phyloP scores from a whole-genome alignment of 2,329 filamentous ascomycete genomes.

The Sporothrix humicola region DNA sequence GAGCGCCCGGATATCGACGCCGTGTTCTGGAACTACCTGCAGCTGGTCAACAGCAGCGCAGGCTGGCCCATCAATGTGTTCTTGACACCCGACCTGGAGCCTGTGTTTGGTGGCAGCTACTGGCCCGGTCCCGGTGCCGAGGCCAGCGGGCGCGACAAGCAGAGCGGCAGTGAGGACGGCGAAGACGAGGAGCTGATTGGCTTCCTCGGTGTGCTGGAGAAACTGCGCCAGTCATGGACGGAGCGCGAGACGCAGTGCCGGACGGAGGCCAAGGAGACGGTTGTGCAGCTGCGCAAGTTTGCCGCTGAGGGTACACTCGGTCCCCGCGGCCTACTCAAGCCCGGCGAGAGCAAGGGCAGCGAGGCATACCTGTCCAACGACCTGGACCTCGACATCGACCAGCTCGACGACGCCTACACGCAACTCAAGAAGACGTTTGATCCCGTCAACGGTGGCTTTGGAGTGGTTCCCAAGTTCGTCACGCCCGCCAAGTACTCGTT shows the following conservation, averaged over 20 bases:
- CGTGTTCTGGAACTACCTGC: conserved; percentile 98
- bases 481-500: conserved; percentile 86
- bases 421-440: conserved; percentile 85
- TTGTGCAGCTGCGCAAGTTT: conserved; percentile 81
- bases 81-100: conserved; percentile 87
- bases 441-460: conserved; percentile 78
- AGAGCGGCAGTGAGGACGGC: conserved; percentile 56
- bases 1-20: conserved; percentile 92
- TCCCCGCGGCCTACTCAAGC: conserved; percentile 44
- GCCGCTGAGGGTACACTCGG: conserved; percentile 82
- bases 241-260: conserved; percentile 84
- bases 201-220: conserved; percentile 82
- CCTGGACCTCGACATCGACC: conserved; percentile 82
- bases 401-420: conserved; percentile 86
- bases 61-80: conserved; percentile 99
- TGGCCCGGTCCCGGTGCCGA: conserved; percentile 81
- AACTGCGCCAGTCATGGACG: conserved; percentile 76
- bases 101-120: conserved; percentile 95
- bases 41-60: conserved; percentile 85
- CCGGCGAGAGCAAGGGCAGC: conserved; percentile 35
- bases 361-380: conserved; percentile 47
- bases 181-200: conserved; percentile 67
- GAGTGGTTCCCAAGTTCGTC: conserved; percentile 82
- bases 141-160: conserved; percentile 48
- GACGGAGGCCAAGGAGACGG: conserved; percentile 81